Percentiles rank a stretch among this genome's conserved stretches.
Conservation (phyloP, 2,329 filamentous ascomycete species). For the Myriosclerotinia curreyana region DNA sequence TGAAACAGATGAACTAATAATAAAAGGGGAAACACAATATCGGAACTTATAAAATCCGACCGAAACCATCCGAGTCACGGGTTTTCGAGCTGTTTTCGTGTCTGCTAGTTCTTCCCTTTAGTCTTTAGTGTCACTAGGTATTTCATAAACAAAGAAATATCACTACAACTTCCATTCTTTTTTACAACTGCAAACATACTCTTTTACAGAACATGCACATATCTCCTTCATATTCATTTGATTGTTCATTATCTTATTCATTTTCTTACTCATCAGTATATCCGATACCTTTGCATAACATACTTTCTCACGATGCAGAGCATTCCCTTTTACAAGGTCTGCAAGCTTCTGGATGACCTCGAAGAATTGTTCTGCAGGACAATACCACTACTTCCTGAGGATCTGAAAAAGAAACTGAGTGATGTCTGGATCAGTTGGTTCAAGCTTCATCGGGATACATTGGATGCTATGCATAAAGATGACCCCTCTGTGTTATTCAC, state of each 20-base stretch:
- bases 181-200: background rate
- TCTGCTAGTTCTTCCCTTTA: background rate
- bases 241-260: background rate
- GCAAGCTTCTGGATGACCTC: slow-evolving; percentile 68
- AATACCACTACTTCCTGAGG: slow-evolving; percentile 42
- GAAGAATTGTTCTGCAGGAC: slow-evolving; percentile 46
- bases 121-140: background rate
- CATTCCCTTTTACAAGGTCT: slow-evolving; percentile 67
- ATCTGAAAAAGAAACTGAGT: slow-evolving; percentile 53
- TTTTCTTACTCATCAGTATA: slow-evolving; percentile 11
- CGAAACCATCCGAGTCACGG: background rate
- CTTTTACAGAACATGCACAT: background rate
- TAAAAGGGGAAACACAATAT: background rate
- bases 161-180: background rate
- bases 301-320: slow-evolving; percentile 45
- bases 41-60: background rate
- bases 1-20: no score
- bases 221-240: background rate
- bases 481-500: slow-evolving; percentile 11
- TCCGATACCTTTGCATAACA: background rate
- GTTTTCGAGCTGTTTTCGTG: slow-evolving; percentile 10
- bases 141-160: background rate
- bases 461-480: slow-evolving; percentile 47
- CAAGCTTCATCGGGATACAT: slow-evolving; percentile 52
- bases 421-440: slow-evolving; percentile 67